Evolutionary conservation across 352 stramenopile genomes (phyloP), one percentile per base, ranked within the genome.

Genomic region (Globisporangium perplexum): DNA sequence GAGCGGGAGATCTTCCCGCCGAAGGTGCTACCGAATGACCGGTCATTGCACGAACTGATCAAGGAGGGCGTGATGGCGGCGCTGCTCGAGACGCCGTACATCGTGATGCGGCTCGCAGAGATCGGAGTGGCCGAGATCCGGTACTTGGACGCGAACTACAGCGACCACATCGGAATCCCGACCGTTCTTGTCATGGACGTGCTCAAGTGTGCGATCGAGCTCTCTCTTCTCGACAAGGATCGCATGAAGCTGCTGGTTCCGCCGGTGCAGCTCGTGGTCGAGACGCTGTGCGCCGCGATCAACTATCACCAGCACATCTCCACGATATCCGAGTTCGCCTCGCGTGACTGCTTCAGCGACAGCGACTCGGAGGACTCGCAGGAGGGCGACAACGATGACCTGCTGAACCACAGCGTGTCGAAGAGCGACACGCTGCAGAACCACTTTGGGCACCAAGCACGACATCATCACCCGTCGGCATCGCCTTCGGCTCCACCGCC

Each of bases 281-380:
- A 83, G 20, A 83, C 66, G 3, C 60, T 88, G 26, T 89, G 80
- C 24, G 74, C 76, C 3, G 69, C 69, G 3, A 89, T 91, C 53
- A 89, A 89, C 51, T 91, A 88, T 30, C 75, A 88, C 33, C 77
- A 87, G 59, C 80, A 91, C 48, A 61, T 88, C 35, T 77, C 75
- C 6, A 88, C 77, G 1, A 91, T 91, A 50, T 76, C 68, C 0
- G 77, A 88, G 55, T 86, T 89, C 44, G 80, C 80, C 10, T 77
- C 75, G 4, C 76, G 77, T 1, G 76, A 84, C 55, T 87, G 80
- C 50, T 91, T 91, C 47, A 89, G 77, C 48, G 80, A 91, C 49
- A 83, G 69, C 39, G 80, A 90, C 50, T 87, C 74, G 0, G 79
- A 90, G 30, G 66, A 72, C 7, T 72, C 68, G 3, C 44, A 42